Evolutionary conservation across 1,284 basidiomycete genomes (phyloP), one percentile per base, ranked within the genome.

Genomic region (Coniferiporia sulphurascens): DNA sequence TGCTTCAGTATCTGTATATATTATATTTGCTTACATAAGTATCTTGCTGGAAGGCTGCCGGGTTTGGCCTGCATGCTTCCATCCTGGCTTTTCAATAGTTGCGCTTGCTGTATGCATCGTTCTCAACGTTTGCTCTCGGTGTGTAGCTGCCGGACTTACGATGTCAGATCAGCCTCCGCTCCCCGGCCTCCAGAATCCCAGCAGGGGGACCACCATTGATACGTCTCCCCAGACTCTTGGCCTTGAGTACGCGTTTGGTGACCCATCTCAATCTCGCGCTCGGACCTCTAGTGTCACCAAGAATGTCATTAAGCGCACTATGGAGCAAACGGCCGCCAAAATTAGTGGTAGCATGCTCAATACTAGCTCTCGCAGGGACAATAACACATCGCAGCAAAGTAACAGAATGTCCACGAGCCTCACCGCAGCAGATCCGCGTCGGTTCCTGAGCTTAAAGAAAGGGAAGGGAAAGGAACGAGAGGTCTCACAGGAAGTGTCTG

Each of bases 391-490:
- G 12, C 65, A 74, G 32, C 59, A 62, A 21, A 64, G 62, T 61
- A 69, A 5, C 27, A 27, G 32, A 67, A 69, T 19, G 66, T 70
- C 52, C 70, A 69, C 66, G 70, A 59, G 69, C 69, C 43, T 60
- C 69, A 41, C 67, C 71, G n/a, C 69, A 41, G 66, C 78, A 46
- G 71, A 74, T 53, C 77, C 73, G 62, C 80, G 76, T 62, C 81
- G 83, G 35, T 69, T 84, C 46, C 81, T 84, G 68, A 83, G 80
- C 67, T 70, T 84, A 48, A 82, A 70, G 67, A 82, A 79, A 71
- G 76, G 73, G 32, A 82, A 78, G 68, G 76, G 73, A 56, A 80
- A 75, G 62, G 78, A 79, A 19, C 48, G 44, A 27, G 59, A 64
- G 68, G 61, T 67, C 46, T 64, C 69, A 49, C 69, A 70, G 44